A percentile compares a stretch with the other conserved stretches of the same genome.
Evolutionary conservation across 371 early-diverging fungal species (phyloP).

Genomic region (Choanephora cucurbitarum): DNA sequence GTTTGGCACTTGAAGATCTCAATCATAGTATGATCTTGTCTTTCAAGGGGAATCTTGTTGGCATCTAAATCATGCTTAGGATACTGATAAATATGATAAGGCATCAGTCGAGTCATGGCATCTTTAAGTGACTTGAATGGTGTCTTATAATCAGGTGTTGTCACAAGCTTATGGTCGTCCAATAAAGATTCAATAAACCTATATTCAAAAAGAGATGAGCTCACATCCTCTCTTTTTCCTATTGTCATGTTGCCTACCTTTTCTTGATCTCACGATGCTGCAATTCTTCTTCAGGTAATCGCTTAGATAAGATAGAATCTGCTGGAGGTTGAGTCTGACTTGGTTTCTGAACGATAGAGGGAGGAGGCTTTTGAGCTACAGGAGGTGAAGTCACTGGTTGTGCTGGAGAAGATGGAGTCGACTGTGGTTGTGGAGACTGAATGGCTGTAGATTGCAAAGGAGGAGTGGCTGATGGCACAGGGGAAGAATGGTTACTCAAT

Average conservation of each 20-base stretch:
- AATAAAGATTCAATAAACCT: constrained; percentile 40
- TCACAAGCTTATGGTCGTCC: constrained; percentile 54
- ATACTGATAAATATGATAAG: constrained; percentile 75
- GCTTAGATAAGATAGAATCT: constrained; percentile 40
- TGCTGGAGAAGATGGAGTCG: constrained; percentile 8
- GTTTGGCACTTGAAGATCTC: constrained; percentile 47
- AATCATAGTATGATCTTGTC: constrained; percentile 42
- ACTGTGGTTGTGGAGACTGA: constrained; percentile 3
- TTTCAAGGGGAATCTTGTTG: constrained; percentile 51
- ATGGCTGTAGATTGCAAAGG: constrained; percentile 3
- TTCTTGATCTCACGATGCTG: constrained; percentile 47
- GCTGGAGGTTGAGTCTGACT: constrained; percentile 11
- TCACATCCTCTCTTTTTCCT: too few relatives aligned
- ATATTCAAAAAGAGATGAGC: constrained; percentile 1
- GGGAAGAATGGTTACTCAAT: not conserved
- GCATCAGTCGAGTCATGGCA: constrained; percentile 65
- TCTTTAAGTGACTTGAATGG: constrained; percentile 66
- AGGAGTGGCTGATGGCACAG: constrained; percentile 10
- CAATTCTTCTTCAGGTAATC: constrained; percentile 51
- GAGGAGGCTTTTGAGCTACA: not conserved
- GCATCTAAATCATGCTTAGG: constrained; percentile 62
- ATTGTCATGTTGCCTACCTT: constrained; percentile 38
- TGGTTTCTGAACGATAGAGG: not conserved
- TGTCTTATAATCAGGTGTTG: constrained; percentile 53
- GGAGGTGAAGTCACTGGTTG: constrained; percentile 1